These are phyloP conservation scores for Lophium mytilinum DNA, from an alignment of 495 filamentous ascomycete genomes.

Conservation along the genomic window DNA sequence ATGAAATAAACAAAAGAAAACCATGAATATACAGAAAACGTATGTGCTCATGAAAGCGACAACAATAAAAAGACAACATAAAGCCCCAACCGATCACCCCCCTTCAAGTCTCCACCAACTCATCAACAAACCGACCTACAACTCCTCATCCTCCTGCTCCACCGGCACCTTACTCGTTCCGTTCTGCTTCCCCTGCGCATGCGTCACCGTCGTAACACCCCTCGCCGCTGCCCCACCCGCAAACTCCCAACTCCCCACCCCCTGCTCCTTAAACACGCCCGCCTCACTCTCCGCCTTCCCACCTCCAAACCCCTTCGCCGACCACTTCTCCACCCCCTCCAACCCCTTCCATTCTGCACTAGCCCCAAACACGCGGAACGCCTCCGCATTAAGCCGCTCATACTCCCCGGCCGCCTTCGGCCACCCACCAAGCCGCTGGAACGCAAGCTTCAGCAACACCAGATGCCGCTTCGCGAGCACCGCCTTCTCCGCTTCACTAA, in stretches of 20 bases:
- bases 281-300: conserved; percentile 11
- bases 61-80: no score
- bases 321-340: conserved; percentile 12
- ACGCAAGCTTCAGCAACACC: conserved; percentile 14
- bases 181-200: no score
- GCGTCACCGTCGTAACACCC: no score
- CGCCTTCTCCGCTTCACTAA: background rate
- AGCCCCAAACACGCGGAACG: conserved; percentile 5
- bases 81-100: no score
- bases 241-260: background rate
- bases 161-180: no score
- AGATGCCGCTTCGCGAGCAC: conserved; percentile 2
- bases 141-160: no score
- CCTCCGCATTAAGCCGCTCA: conserved; percentile 17
- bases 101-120: no score
- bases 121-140: no score
- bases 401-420: conserved; percentile 13
- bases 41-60: no score
- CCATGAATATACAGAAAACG: no score
- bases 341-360: conserved; percentile 1
- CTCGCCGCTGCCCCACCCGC: background rate
- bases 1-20: no score
- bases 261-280: background rate
- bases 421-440: conserved; percentile 15
- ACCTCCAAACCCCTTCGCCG: conserved; percentile 9